Evolutionary conservation across 208 protist species (phyloP).

Genomic region (Trypanosoma cruzi): DNA sequence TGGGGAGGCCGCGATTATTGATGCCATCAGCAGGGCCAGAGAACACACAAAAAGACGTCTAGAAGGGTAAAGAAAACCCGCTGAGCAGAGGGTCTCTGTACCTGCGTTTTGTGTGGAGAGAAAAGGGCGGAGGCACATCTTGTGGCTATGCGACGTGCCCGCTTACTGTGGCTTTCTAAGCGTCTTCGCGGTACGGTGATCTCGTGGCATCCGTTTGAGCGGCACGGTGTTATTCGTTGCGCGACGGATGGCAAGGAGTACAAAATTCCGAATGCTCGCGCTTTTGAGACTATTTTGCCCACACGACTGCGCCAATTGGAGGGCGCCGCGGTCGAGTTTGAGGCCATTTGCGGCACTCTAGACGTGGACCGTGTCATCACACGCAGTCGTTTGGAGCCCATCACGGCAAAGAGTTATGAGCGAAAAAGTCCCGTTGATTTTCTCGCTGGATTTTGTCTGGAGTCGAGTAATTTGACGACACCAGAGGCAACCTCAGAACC

Average conservation of each 20-base stretch:
- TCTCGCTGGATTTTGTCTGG: constrained; percentile 30
- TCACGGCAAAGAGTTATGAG: constrained; percentile 71
- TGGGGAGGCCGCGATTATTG: not conserved
- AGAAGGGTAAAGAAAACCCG: not conserved
- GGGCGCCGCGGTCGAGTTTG: constrained; percentile 70
- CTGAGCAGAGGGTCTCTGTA: not conserved
- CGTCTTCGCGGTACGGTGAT: constrained; percentile 44
- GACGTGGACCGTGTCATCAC: constrained; percentile 72
- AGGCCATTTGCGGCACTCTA: constrained; percentile 22
- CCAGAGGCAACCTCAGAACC: constrained; percentile 1
- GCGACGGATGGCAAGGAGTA: constrained; percentile 45
- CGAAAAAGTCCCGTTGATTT: constrained; percentile 65
- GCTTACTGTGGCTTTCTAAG: not conserved
- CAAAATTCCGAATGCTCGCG: constrained; percentile 69
- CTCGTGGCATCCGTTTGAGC: constrained; percentile 83
- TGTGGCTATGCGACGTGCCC: not conserved
- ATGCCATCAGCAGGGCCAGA: not conserved
- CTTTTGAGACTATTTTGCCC: constrained; percentile 88
- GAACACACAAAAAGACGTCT: not conserved
- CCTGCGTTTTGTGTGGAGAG: not conserved
- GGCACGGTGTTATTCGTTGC: constrained; percentile 67
- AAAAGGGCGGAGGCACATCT: not conserved
- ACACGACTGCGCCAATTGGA: constrained; percentile 64
- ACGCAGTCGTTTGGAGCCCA: constrained; percentile 52
- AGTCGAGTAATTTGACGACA: not conserved